Evolutionary conservation across 768 basidiomycete species (phyloP), one percentile per base, ranked within the genome.

Genomic region (Hebeloma cylindrosporum): DNA sequence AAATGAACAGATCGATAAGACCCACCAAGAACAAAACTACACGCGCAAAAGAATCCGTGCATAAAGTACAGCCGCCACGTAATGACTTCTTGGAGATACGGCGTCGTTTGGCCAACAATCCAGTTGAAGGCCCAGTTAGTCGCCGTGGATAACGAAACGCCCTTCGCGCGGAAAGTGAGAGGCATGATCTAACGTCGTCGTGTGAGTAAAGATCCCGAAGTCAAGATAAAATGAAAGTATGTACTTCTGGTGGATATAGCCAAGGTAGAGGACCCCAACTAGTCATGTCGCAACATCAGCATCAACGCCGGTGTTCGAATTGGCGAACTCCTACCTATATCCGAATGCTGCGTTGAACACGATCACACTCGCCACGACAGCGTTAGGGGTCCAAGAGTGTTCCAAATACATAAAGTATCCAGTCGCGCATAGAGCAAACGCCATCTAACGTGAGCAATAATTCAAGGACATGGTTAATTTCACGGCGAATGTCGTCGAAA

Each of bases 331-430:
- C n/a, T n/a, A n/a, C n/a, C n/a, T n/a, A n/a, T 85, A 93, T 13
- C 94, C 94, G 60, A 95, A 95, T 11, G 87, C 88, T 23, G 93
- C 92, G 51, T 98, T 97, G 77, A 85, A 97, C 33, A 93, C 70
- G 42, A 98, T 84, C 3, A 98, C 93, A 52, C 87, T 93, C 2
- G 78, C 60, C 2, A 97, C 93, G 7, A 96, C 94, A 20, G 85
- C 91, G 39, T 81, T 79, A 0, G 94, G 90, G 2, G 94, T 96
- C 51, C 78, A 76, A 1, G 88, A 76, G 25, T 91, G 78, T 59
- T 95, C 92, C 26, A 96, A 77, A 58, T 88, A 89, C 80, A 96
- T 89, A 83, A 88, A 96, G 80, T 84, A 93, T 11, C 93, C 94
- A 2, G 88, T 91, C 16, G 87, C 72, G 10, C 79, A 77, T 9